These are phyloP conservation scores for Piloderma croceum DNA, from an alignment of 768 basidiomycete genomes.

Conservation along the genomic window DNA sequence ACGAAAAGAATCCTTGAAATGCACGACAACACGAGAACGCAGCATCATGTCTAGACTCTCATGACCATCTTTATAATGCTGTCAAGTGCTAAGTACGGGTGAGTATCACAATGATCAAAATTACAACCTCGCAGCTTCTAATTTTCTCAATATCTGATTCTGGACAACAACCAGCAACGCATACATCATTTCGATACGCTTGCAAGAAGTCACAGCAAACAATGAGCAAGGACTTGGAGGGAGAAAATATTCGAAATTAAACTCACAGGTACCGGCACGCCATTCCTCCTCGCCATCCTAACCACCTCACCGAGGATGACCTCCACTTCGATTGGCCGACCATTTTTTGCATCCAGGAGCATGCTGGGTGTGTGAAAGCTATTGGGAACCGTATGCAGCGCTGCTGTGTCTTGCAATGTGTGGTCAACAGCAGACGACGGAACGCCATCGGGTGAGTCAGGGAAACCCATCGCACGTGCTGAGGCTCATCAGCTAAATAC, in stretches of 20 bases:
- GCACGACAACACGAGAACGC: too few species aligned
- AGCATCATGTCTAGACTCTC: too few species aligned
- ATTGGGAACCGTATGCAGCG: constrained; percentile 36
- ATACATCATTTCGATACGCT: constrained; percentile 64
- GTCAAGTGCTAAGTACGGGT: too few species aligned
- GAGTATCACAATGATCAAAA: too few species aligned
- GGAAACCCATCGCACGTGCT: constrained; percentile 45
- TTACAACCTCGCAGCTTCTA: too few species aligned
- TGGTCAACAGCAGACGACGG: constrained; percentile 37
- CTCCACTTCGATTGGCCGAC: constrained; percentile 61
- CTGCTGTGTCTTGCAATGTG: constrained; percentile 34
- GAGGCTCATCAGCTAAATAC: neutral
- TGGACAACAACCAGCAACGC: constrained; percentile 54
- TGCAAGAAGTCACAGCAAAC: neutral
- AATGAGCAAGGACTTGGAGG: neutral
- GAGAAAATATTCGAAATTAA: neutral
- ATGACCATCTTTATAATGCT: too few species aligned
- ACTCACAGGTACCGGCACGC: constrained; percentile 48
- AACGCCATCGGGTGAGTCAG: constrained; percentile 40
- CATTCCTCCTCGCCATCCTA: constrained; percentile 39
- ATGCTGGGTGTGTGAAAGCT: constrained; percentile 53
- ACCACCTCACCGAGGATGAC: constrained; percentile 61
- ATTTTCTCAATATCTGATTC: constrained; percentile 49
- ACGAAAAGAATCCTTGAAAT: too few species aligned
- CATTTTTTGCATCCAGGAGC: constrained; percentile 51